A percentile compares a stretch with the other conserved stretches of the same genome.
Conservation (phyloP, 2,329 filamentous ascomycete genomes). For the Periconia macrospinosa region DNA sequence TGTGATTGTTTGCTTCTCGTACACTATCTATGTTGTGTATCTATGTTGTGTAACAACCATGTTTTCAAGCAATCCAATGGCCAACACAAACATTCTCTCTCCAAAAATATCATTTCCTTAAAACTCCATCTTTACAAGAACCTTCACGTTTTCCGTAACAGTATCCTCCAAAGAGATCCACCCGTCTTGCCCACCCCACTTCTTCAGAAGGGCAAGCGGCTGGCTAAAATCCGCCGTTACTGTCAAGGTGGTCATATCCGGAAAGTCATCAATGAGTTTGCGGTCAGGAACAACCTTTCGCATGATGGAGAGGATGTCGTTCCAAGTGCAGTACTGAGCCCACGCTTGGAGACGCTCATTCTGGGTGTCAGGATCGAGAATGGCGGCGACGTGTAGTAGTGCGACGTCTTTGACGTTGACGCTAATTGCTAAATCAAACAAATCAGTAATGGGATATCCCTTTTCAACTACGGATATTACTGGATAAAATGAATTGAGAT, state of each 20-base stretch:
- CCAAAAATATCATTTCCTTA: not conserved
- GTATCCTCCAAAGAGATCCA: not conserved
- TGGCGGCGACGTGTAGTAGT: constrained; percentile 53
- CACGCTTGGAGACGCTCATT: constrained; percentile 57
- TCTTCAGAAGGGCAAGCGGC: not conserved
- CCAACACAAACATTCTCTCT: too few relatives aligned
- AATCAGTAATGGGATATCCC: not conserved
- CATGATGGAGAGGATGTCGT: constrained; percentile 42
- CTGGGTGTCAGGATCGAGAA: constrained; percentile 46
- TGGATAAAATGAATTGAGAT: not conserved
- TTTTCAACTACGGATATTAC: not conserved
- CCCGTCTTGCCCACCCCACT: not conserved
- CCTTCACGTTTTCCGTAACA: not conserved
- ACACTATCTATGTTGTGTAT: too few relatives aligned
- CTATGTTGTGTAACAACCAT: too few relatives aligned
- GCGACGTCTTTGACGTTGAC: constrained; percentile 56
- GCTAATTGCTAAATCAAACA: constrained; percentile 33
- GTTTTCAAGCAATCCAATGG: too few relatives aligned
- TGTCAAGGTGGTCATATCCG: not conserved
- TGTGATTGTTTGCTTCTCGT: too few relatives aligned
- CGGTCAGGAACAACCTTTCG: constrained; percentile 21
- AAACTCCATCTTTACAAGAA: not conserved
- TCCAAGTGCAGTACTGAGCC: constrained; percentile 49
- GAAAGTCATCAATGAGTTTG: not conserved
- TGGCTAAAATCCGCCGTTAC: not conserved